These are phyloP conservation scores for Cydonia oblonga DNA, from an alignment of 331 rosid genomes.

Conservation along the genomic window DNA sequence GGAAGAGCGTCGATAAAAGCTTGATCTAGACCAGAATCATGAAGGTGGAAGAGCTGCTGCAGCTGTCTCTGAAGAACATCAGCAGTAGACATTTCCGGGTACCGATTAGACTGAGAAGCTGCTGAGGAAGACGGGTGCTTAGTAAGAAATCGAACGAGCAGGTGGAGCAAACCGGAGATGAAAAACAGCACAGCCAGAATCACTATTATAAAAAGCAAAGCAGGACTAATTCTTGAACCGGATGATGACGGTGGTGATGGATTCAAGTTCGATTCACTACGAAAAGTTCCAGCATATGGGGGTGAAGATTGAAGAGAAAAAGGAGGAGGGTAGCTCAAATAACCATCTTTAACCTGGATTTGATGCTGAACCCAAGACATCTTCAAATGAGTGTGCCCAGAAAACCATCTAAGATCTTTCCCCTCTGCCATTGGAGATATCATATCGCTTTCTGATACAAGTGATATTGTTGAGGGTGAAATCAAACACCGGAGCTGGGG, in stretches of 20 bases:
- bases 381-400: conserved; percentile 51
- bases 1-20: conserved; percentile 97
- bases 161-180: conserved; percentile 88
- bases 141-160: conserved; percentile 86
- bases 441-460: background rate
- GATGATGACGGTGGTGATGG: conserved; percentile 44
- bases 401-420: conserved; percentile 28
- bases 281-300: conserved; percentile 31
- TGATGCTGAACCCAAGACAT: conserved; percentile 61
- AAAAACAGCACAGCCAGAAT: conserved; percentile 83
- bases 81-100: conserved; percentile 64
- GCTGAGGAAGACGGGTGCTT: conserved; percentile 74
- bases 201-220: conserved; percentile 85
- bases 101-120: conserved; percentile 45
- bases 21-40: conserved; percentile 97
- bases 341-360: conserved; percentile 55
- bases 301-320: conserved; percentile 27
- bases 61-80: conserved; percentile 95
- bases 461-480: background rate
- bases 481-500: background rate
- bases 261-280: conserved; percentile 29
- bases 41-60: conserved; percentile 90
- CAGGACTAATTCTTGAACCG: conserved; percentile 80
- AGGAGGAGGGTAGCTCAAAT: conserved; percentile 52
- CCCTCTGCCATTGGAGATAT: conserved; percentile 30